Evolutionary conservation across 768 basidiomycete species (phyloP).

Genomic region (Lactifluus pinguis): DNA sequence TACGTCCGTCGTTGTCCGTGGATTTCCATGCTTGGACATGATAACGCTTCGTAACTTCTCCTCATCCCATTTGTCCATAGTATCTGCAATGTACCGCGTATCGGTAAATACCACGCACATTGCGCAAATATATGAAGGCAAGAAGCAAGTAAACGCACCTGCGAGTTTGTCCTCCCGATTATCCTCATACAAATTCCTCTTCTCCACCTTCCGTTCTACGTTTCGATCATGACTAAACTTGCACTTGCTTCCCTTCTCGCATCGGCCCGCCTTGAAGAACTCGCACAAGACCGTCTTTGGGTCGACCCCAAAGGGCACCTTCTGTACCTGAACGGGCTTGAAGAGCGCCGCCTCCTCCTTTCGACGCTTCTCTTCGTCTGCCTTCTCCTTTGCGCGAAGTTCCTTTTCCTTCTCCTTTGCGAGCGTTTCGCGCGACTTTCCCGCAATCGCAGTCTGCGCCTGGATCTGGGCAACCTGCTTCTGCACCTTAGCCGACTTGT

Average conservation of each 20-base stretch:
- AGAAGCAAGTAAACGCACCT: slow-evolving; percentile 34
- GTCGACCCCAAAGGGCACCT: slow-evolving; percentile 91
- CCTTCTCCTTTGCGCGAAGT: slow-evolving; percentile 61
- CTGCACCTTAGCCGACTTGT: slow-evolving; percentile 90
- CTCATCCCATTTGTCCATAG: slow-evolving; percentile 98
- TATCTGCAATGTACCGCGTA: slow-evolving; percentile 44
- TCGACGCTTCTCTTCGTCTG: slow-evolving; percentile 72
- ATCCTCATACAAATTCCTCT: slow-evolving; percentile 93
- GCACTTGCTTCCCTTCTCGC: slow-evolving; percentile 92
- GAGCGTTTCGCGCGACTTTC: slow-evolving; percentile 71
- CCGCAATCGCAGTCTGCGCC: slow-evolving; percentile 59
- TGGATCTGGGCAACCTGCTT: slow-evolving; percentile 74
- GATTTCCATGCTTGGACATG: slow-evolving; percentile 79
- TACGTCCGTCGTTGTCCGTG: slow-evolving; percentile 86
- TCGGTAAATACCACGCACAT: background rate
- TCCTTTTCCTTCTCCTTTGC: slow-evolving; percentile 85
- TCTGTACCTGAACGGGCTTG: slow-evolving; percentile 72
- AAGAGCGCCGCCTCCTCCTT: slow-evolving; percentile 82
- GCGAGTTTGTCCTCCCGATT: slow-evolving; percentile 67
- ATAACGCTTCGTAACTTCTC: slow-evolving; percentile 89
- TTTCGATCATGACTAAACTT: slow-evolving; percentile 95
- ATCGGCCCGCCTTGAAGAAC: slow-evolving; percentile 86
- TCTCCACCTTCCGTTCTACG: slow-evolving; percentile 85
- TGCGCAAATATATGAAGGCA: background rate
- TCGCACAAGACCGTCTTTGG: slow-evolving; percentile 91